Base-by-base conservation (phyloP, 129 eudicot species). In the Artemisia argyi region DNA sequence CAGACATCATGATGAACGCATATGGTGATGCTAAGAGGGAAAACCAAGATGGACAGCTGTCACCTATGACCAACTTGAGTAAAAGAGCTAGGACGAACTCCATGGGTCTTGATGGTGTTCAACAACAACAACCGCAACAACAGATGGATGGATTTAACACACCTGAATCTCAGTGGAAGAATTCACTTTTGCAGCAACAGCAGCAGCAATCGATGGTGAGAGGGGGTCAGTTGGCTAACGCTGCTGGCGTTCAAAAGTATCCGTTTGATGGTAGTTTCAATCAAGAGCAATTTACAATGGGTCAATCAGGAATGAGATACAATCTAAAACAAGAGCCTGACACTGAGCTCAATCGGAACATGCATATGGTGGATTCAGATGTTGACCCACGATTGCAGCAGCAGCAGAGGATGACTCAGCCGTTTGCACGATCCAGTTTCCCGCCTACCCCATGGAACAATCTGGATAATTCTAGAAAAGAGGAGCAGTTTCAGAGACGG, bases 321-420 rank as follows among this genome's bases (percentile, higher is more conserved):
- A 83, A 81, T 70, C 54, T 87, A 39, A 91, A 88, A 78, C 89
- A 82, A 82, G 95, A 91, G 77, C 88, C 91, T 5, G 97, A 88
- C 66, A 71, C 74, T 17, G 94, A 87, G 56, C 61, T 73, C 74
- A 86, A 76, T 22, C 84, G 72, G 49, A 70, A 79, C 8, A 82
- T 85, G 91, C 80, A 71, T 26, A 80, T 80, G 83, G 60, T 76
- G 68, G 87, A 84, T 62, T 58, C 85, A 9, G 90, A 85, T 22
- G 65, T 72, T 62, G 91, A 89, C 55, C 74, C 81, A 11, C 88
- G 82, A 73, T 59, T 61, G 19, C 92, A 81, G 60, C 74, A 76
- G 30, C 88, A 85, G 18, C 96, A 87, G 69, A 78, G 91, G 65
- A 48, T 86, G 82, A 80, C 80, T 20, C 96, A 78, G 59, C 90